Conservation (phyloP, 495 filamentous ascomycete species). For the Clavariopsis aquatica region DNA sequence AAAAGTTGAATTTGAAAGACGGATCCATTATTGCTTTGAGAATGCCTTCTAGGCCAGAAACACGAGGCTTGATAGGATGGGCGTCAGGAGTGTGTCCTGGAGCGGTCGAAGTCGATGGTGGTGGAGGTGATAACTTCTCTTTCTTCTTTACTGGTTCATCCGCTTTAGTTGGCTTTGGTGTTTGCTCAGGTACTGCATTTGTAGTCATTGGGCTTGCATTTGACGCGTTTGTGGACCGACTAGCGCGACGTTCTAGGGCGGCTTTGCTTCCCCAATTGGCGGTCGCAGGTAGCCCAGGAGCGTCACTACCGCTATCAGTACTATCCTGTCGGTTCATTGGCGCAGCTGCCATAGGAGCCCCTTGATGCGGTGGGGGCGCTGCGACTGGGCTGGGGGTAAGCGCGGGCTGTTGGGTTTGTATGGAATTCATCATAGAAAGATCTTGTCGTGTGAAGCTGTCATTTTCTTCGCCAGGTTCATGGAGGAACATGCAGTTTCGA, state of each 20-base stretch:
- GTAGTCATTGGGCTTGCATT: constrained; percentile 77
- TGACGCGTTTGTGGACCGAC: constrained; percentile 74
- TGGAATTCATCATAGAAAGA: constrained; percentile 91
- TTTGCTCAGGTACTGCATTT: constrained; percentile 48
- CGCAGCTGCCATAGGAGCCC: constrained; percentile 56
- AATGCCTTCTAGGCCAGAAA: constrained; percentile 41
- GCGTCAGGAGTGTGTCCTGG: constrained; percentile 29
- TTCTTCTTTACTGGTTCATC: constrained; percentile 27
- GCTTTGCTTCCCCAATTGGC: constrained; percentile 91
- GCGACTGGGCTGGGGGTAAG: constrained; percentile 43
- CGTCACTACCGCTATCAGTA: constrained; percentile 69
- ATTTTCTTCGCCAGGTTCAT: constrained; percentile 94
- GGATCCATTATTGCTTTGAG: constrained; percentile 59
- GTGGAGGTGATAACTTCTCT: constrained; percentile 13
- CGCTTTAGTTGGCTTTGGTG: constrained; percentile 25
- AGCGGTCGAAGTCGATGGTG: constrained; percentile 16
- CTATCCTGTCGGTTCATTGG: constrained; percentile 72
- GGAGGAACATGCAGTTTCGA: constrained; percentile 93
- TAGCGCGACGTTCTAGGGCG: constrained; percentile 69
- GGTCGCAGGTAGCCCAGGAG: constrained; percentile 84
- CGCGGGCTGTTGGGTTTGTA: constrained; percentile 73
- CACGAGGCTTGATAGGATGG: constrained; percentile 22
- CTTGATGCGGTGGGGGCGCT: constrained; percentile 52
- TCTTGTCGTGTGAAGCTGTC: constrained; percentile 96
- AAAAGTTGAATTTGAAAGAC: constrained; percentile 64